phyloP scores from a whole-genome alignment of 1,284 basidiomycete genomes.

The Sporisorium iseilematis-ciliati region DNA sequence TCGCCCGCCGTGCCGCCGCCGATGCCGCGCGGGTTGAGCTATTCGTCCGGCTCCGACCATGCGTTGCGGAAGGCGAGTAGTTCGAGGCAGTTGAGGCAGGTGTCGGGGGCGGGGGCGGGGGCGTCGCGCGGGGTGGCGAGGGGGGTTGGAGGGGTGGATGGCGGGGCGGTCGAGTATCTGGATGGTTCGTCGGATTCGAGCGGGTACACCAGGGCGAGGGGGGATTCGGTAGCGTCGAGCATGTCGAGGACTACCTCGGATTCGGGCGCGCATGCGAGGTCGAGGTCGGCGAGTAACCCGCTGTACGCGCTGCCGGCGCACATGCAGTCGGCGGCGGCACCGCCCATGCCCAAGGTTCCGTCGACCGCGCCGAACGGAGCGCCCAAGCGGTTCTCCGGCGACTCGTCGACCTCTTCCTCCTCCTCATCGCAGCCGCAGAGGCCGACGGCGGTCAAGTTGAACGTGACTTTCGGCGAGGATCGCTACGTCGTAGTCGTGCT shows the following conservation, averaged over 20 bases:
- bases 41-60: constrained; percentile 40
- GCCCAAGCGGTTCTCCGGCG: constrained; percentile 49
- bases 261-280: constrained; percentile 39
- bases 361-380: no score
- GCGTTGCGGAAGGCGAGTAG: constrained; percentile 59
- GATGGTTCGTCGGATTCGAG: constrained; percentile 44
- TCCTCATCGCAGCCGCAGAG: constrained; percentile 4
- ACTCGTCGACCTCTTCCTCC: constrained; percentile 59
- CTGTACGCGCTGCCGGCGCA: constrained; percentile 41
- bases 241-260: constrained; percentile 52
- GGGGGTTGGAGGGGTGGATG: constrained; percentile 22
- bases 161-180: constrained; percentile 49
- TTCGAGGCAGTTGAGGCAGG: constrained; percentile 54
- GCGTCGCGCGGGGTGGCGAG: constrained; percentile 15
- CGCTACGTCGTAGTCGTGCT: constrained; percentile 92
- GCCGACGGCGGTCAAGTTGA: constrained; percentile 64
- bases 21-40: constrained; percentile 50
- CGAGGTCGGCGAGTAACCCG: constrained; percentile 57
- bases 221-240: constrained; percentile 33
- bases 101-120: no score
- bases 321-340: constrained; percentile 38
- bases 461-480: constrained; percentile 86
- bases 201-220: constrained; percentile 34
- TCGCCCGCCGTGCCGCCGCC: constrained; percentile 57
- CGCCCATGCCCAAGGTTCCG: constrained; percentile 51